Evolutionary conservation across 2,329 filamentous ascomycete species (phyloP), one percentile per base, ranked within the genome.

Genomic region (Penicillium psychrosexuale): DNA sequence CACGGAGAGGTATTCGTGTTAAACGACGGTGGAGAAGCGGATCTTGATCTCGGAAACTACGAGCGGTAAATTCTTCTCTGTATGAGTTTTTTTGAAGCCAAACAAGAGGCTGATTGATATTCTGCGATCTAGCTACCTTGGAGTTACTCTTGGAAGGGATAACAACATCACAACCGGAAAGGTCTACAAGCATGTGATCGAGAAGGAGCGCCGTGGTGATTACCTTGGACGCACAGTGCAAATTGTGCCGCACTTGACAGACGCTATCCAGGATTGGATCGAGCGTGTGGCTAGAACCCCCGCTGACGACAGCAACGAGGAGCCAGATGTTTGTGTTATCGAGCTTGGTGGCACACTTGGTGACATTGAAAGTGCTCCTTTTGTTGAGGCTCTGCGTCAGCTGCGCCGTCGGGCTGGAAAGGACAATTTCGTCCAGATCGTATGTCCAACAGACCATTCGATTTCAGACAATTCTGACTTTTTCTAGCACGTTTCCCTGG

Each of bases 151-250:
- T 59, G 90, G 86, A 13, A 82, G 87, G 59, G 91, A 96, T 66
- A 91, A 92, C 79, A 97, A 97, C 75, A 96, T 97, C 75, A 97
- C 93, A 8, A 96, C 93, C 5, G 94, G 93, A 70, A 97, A 97
- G 80, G 91, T 97, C 65, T 97, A 97, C 77, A 82, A 90, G 69
- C 85, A 88, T 67, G 92, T 96, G 51, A 91, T 96, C 66, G 84
- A 91, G 68, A 85, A 84, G 61, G 85, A 88, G 75, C 78, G 85
- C 62, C 77, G 77, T 58, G 85, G 85, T 51, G 88, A 93, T 70
- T 97, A 96, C 67, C 83, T 97, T 13, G 93, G 93, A 62, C 86
- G 88, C 72, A 91, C 91, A 13, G 88, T 94, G 15, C 91, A 96
- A 74, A 88, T 95, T 39, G 91, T 97, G 6, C 93, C 92, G 1